These are phyloP conservation scores for Taiwanofungus camphoratus DNA, from an alignment of 1,284 basidiomycete genomes.

Conservation along the genomic window DNA sequence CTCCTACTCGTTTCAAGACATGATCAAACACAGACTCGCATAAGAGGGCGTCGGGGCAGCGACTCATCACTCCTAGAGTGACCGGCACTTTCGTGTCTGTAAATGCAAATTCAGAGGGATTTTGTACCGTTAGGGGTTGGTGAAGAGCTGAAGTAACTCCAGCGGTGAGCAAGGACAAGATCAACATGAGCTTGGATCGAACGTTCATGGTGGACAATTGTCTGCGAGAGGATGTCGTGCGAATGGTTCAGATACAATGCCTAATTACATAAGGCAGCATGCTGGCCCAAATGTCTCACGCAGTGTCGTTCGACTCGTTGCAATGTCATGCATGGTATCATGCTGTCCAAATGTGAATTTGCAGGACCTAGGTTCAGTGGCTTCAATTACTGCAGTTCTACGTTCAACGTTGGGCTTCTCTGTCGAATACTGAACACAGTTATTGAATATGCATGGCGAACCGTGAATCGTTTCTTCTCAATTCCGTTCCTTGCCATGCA, in stretches of 20 bases:
- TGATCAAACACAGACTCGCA: conserved; percentile 77
- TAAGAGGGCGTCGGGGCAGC: conserved; percentile 70
- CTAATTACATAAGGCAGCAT: no score
- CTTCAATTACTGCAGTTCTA: no score
- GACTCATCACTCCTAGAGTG: conserved; percentile 71
- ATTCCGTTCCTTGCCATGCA: no score
- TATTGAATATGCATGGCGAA: no score
- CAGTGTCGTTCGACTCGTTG: no score
- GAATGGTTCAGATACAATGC: neutral
- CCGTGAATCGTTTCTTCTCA: no score
- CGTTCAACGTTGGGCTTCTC: no score
- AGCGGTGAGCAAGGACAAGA: neutral
- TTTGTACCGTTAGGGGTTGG: conserved; percentile 24
- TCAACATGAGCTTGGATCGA: neutral
- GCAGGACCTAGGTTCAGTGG: no score
- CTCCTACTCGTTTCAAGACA: conserved; percentile 55
- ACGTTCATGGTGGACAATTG: conserved; percentile 9
- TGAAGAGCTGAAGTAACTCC: neutral
- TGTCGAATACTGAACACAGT: no score
- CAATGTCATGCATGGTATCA: no score
- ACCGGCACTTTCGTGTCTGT: conserved; percentile 45
- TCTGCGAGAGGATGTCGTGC: conserved; percentile 9
- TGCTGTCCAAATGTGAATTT: no score
- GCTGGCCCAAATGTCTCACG: no score
- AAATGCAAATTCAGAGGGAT: conserved; percentile 15